These are phyloP conservation scores for Cenchrus fungigraminus DNA, from an alignment of 176 grass and related monocot genomes.

Conservation along the genomic window DNA sequence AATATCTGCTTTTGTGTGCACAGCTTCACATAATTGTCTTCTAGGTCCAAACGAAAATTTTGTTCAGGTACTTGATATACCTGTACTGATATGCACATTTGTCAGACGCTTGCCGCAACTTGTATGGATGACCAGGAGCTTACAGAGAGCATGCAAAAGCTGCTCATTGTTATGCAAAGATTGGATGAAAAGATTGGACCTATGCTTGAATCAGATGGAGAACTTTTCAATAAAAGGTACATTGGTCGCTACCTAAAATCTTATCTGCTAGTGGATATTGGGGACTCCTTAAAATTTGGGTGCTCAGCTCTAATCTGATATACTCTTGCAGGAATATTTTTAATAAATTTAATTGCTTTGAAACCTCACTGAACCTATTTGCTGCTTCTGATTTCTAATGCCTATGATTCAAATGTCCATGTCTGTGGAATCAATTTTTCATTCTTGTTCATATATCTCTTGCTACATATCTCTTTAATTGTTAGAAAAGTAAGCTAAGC, in stretches of 20 bases:
- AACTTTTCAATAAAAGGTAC: conserved; percentile 96
- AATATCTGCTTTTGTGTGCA: background rate
- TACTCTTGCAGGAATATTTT: conserved; percentile 15
- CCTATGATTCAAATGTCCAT: background rate
- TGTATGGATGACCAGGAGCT: conserved; percentile 91
- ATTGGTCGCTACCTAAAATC: too few species aligned
- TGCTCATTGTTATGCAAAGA: conserved; percentile 95
- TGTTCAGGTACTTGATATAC: conserved; percentile 9
- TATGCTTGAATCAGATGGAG: conserved; percentile 89
- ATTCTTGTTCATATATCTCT: conserved; percentile 8
- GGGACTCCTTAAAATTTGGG: conserved; percentile 3
- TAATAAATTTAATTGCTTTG: conserved; percentile 7
- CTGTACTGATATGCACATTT: conserved; percentile 31
- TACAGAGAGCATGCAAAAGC: conserved; percentile 90
- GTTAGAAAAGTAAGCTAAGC: conserved; percentile 35
- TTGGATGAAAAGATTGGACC: conserved; percentile 89
- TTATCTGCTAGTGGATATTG: conserved; percentile 28
- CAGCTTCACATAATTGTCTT: background rate
- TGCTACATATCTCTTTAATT: conserved; percentile 32
- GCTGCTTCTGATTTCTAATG: conserved; percentile 25
- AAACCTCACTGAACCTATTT: background rate
- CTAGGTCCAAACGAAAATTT: background rate
- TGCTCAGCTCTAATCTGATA: background rate
- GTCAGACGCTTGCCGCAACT: conserved; percentile 82
- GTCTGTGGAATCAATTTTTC: background rate